Percentiles rank a stretch among this genome's conserved stretches.
Evolutionary conservation across 2,329 filamentous ascomycete genomes (phyloP).

Genomic region (Colletotrichum chlorophyti): DNA sequence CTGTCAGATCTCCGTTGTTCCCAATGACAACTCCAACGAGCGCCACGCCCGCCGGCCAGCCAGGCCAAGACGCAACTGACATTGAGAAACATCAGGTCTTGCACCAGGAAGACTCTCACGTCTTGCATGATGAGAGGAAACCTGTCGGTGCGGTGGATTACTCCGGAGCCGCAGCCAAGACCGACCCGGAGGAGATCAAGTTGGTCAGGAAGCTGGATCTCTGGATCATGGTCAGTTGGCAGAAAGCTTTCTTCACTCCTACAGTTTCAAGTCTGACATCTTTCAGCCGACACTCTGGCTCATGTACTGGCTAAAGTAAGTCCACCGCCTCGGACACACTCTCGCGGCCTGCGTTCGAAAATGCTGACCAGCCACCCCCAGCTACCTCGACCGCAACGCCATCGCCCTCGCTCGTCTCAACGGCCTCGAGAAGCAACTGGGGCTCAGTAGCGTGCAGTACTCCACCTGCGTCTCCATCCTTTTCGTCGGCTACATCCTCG

Average conservation of each 20-base stretch:
- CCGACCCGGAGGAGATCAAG: slow-evolving; percentile 45
- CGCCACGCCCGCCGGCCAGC: not conserved
- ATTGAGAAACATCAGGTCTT: slow-evolving; percentile 23
- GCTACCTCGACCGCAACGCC: slow-evolving; percentile 34
- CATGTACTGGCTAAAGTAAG: slow-evolving; percentile 37
- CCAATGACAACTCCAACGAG: slow-evolving; percentile 4
- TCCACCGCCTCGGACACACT: too few relatives aligned
- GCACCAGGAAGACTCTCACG: slow-evolving; percentile 18
- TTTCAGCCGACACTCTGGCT: slow-evolving; percentile 42
- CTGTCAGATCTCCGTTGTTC: too few relatives aligned
- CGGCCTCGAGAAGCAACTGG: slow-evolving; percentile 32
- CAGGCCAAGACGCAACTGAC: not conserved
- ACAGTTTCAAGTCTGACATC: not conserved
- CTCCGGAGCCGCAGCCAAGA: slow-evolving; percentile 46
- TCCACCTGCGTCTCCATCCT: slow-evolving; percentile 46
- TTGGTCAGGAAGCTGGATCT: slow-evolving; percentile 46
- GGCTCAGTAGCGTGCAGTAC: slow-evolving; percentile 33
- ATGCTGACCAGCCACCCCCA: not conserved
- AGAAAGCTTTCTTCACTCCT: not conserved
- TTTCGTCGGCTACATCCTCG: slow-evolving; percentile 44
- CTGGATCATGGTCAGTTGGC: slow-evolving; percentile 41
- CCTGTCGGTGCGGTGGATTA: slow-evolving; percentile 36
- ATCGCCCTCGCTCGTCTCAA: slow-evolving; percentile 37
- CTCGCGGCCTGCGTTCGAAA: too few relatives aligned
- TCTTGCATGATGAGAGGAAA: slow-evolving; percentile 12